Evolutionary conservation across 495 filamentous ascomycete species (phyloP), one percentile per base, ranked within the genome.

Genomic region (Astrocystis sublimbata): DNA sequence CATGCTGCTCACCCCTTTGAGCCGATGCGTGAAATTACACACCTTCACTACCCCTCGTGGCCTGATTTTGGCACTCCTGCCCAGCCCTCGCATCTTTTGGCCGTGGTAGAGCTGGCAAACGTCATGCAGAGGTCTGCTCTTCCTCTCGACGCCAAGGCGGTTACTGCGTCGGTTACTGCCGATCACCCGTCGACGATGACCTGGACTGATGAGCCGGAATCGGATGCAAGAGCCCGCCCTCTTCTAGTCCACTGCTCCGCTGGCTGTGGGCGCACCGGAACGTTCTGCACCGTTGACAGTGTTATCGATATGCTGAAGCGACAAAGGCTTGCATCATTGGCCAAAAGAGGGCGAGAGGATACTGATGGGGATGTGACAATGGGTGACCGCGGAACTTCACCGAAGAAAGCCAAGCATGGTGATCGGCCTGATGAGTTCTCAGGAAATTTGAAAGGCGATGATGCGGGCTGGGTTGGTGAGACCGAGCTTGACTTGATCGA

Each of bases 61-160:
- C 94, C 96, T 1, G 94, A 98, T 72, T 97, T 97, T 70, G 94
- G 96, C 36, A 88, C 93, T 0, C 94, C 93, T 0, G 93, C 94
- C 6, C 90, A 93, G 61, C 91, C 94, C 3, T 81, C 83, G 7
- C 92, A 98, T 68, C 82, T 98, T 1, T 80, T 98, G 2, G 88
- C 88, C 8, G 75, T 98, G 17, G 89, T 98, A 54, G 92, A 97
- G 76, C 86, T 96, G 41, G 90, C 89, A 62, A 91, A 93, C 64
- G 79, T 84, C 43, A 81, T 82, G 74, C 81, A 84, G 55, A 81
- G 75, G 9, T 70, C 76, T 1, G 65, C 78, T 1, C 60, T 76
- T 21, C 76, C 77, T 0, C 33, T 75, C 8, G 73, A 82, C 41
- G 71, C 70, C 1, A 70, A 63, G 23, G 60, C 65, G 9, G 63